Conservation (phyloP, 257 asterid genomes). For the Salvia splendens region DNA sequence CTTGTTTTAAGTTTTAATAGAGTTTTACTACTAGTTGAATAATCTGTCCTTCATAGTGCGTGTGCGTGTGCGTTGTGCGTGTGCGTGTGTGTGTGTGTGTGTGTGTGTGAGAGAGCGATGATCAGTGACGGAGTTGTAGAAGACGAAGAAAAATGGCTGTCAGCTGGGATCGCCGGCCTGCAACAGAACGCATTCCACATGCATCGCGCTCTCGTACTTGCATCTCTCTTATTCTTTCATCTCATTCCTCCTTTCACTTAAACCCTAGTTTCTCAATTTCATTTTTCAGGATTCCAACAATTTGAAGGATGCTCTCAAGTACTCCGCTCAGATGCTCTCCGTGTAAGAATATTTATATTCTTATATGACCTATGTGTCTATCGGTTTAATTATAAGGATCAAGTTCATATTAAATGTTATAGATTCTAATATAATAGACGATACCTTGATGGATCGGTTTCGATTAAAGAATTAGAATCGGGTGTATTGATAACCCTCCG, state of each 20-base stretch:
- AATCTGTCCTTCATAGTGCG: too few relatives aligned
- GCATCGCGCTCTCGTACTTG: conserved; percentile 95
- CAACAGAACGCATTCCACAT: conserved; percentile 96
- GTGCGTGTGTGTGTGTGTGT: neutral
- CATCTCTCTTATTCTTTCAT: neutral
- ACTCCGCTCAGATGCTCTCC: conserved; percentile 98
- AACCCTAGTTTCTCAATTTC: conserved; percentile 47
- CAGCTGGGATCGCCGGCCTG: conserved; percentile 95
- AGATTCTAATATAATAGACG: too few relatives aligned
- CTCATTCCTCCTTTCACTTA: conserved; percentile 30
- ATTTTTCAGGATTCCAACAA: conserved; percentile 77
- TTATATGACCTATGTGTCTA: too few relatives aligned
- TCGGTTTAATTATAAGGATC: too few relatives aligned
- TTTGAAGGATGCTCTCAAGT: conserved; percentile 93
- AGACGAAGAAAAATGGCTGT: conserved; percentile 95
- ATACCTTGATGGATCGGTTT: too few relatives aligned
- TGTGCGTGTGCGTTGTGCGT: too few relatives aligned
- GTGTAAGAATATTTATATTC: too few relatives aligned
- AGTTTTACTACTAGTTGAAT: too few relatives aligned
- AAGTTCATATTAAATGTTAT: too few relatives aligned
- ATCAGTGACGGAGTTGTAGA: conserved; percentile 72
- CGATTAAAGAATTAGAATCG: too few relatives aligned
- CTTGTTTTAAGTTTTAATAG: too few relatives aligned
- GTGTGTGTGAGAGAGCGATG: conserved; percentile 41
- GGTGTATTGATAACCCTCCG: too few relatives aligned